Evolutionary conservation across 2,329 filamentous ascomycete genomes (phyloP).

Genomic region (Colletotrichum higginsianum): DNA sequence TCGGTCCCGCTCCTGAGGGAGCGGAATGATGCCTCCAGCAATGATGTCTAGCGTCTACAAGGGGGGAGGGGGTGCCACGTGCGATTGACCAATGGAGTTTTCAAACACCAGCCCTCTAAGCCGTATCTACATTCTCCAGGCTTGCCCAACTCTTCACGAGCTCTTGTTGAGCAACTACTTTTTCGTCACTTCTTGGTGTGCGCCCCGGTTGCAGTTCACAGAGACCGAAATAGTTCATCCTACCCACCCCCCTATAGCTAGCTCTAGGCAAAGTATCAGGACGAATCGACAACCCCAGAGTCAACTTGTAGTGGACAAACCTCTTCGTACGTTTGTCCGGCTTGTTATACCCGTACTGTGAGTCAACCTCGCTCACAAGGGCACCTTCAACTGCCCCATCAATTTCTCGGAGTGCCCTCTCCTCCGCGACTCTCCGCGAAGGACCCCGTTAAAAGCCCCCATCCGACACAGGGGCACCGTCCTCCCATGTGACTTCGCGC

Average conservation of each 20-base stretch:
- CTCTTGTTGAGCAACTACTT: background rate
- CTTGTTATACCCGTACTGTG: background rate
- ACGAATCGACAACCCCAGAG: too few relatives aligned
- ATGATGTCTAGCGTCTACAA: background rate
- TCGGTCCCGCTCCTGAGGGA: background rate
- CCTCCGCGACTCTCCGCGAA: background rate
- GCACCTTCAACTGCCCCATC: background rate
- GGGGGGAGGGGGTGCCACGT: background rate
- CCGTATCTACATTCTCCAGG: background rate
- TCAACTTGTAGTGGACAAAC: background rate
- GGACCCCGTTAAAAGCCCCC: too few relatives aligned
- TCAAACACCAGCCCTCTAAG: background rate
- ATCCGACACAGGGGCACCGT: background rate
- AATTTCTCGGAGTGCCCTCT: background rate
- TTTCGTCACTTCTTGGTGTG: background rate
- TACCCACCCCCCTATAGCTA: too few relatives aligned
- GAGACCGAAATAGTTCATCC: background rate
- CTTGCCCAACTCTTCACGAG: background rate
- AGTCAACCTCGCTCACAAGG: background rate
- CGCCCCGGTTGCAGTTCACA: background rate
- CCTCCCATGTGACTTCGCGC: slow-evolving; percentile 50
- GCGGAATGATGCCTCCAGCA: background rate
- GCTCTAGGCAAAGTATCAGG: too few relatives aligned
- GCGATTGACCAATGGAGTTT: background rate
- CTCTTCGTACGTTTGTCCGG: too few relatives aligned